These are phyloP conservation scores for Inga leiocalycina DNA, from an alignment of 306 rosid genomes.

Conservation along the genomic window DNA sequence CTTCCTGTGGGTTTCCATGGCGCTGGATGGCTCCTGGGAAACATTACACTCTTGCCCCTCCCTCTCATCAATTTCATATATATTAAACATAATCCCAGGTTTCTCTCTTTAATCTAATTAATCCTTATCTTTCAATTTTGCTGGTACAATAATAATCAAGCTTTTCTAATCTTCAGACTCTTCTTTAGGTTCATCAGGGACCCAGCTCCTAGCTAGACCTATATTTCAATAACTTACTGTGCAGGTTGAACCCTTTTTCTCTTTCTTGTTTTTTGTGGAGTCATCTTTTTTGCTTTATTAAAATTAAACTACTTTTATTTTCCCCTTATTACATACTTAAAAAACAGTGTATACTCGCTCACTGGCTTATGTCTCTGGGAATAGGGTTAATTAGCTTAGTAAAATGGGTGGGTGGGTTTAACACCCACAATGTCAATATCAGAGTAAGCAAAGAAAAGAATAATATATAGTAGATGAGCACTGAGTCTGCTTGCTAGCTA, in stretches of 20 bases:
- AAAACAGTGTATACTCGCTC: slow-evolving; percentile 38
- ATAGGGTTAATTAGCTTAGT: slow-evolving; percentile 48
- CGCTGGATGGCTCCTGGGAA: slow-evolving; percentile 52
- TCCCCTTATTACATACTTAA: slow-evolving; percentile 10
- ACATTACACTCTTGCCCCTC: slow-evolving; percentile 36
- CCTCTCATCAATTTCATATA: background rate
- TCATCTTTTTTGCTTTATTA: slow-evolving; percentile 1
- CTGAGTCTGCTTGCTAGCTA: slow-evolving; percentile 23
- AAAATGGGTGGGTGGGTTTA: slow-evolving; percentile 64
- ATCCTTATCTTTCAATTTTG: slow-evolving; percentile 19
- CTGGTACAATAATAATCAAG: slow-evolving; percentile 43
- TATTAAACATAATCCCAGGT: background rate
- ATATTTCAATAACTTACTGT: slow-evolving; percentile 14
- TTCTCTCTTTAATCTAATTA: slow-evolving; percentile 20
- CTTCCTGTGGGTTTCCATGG: slow-evolving; percentile 12
- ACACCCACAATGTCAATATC: slow-evolving; percentile 63
- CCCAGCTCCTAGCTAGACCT: slow-evolving; percentile 29
- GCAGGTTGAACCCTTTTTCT: background rate
- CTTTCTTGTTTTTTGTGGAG: slow-evolving; percentile 1
- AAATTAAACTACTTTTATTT: slow-evolving; percentile 6
- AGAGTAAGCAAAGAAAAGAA: slow-evolving; percentile 43
- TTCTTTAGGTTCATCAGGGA: slow-evolving; percentile 35
- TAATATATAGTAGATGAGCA: slow-evolving; percentile 33
- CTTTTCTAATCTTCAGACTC: slow-evolving; percentile 39
- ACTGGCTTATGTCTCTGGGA: slow-evolving; percentile 42